Percentiles rank a stretch among this genome's conserved stretches.
phyloP scores from a whole-genome alignment of 345 rosid species.

The Firmiana major region DNA sequence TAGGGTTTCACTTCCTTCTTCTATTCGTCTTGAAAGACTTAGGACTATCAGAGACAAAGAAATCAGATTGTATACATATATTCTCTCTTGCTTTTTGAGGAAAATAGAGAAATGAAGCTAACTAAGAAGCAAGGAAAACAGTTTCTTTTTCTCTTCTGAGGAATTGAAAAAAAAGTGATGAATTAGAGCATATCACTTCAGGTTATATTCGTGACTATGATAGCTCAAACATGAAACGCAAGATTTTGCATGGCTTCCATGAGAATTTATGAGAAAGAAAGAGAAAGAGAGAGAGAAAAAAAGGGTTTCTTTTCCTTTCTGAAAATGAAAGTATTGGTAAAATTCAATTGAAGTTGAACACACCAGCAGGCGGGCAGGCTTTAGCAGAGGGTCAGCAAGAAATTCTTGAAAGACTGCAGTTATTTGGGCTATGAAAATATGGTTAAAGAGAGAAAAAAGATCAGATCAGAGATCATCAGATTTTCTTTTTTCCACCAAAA shows the following conservation, averaged over 20 bases:
- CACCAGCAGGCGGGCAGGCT: neutral
- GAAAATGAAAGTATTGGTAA: neutral
- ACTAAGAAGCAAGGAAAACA: neutral
- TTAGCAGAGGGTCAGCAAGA: constrained; percentile 4
- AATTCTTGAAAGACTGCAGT: constrained; percentile 21
- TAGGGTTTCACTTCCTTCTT: constrained; percentile 8
- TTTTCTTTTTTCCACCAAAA: constrained; percentile 35
- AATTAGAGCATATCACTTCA: neutral
- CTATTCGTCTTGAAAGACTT: neutral
- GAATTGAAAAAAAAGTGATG: neutral
- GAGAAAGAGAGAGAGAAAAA: constrained; percentile 14
- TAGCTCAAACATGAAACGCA: constrained; percentile 1
- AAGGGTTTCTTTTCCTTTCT: neutral
- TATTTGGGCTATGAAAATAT: constrained; percentile 13
- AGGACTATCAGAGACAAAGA: neutral
- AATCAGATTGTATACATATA: neutral
- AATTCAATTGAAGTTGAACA: neutral
- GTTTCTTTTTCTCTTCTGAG: neutral
- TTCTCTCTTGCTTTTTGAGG: neutral
- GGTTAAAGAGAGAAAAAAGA: constrained; percentile 2
- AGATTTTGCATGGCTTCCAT: constrained; percentile 25
- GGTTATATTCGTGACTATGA: neutral
- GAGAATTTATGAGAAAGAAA: neutral
- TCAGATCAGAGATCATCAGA: constrained; percentile 43
- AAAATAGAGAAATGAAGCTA: neutral